Evolutionary conservation across 2,329 filamentous ascomycete species (phyloP), one percentile per base, ranked within the genome.

Genomic region (Aspergillus quadrilineatus): DNA sequence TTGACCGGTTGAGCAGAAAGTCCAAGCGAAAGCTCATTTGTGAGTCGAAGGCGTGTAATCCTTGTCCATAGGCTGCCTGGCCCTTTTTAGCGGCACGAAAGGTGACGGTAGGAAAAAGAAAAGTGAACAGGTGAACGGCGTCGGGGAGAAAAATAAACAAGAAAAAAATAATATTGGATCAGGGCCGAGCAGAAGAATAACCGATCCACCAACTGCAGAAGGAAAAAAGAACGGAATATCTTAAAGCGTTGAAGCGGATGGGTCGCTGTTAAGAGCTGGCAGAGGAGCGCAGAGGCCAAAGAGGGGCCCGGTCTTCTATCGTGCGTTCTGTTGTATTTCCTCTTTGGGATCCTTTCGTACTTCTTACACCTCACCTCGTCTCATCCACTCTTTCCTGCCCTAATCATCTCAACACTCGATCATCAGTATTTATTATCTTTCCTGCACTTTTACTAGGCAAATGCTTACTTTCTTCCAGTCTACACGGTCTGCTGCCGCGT

Each of bases 11-110:
- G 43, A 41, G 41, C 32, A 55, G 44, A 53, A 52, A 57, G 50
- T 55, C 54, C 53, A 58, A 43, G 12, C 53, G 39, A 52, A 51
- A 48, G 58, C 58, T 57, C 62, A 64, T 62, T 51, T 59, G 59
- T 56, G 50, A 57, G 51, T 50, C 39, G 49, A 55, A 53, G 56
- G 49, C 51, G 47, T 50, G 39, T 45, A 42, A 52, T 46, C 53
- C 56, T 51, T 54, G 56, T 57, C 44, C 53, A 51, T 58, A 53
- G 55, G 53, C 50, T 55, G 50, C 51, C 42, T 48, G 57, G 36
- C 36, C 36, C 36, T 39, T 39, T 53, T 53, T 60, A 60, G 58
- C 49, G 53, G 53, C 57, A 53, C 29, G 36, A 50, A 55, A 56
- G 28, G 53, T 50, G 53, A 48, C 32, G 22, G 45, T 39, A 46